Evolutionary conservation across 2,329 filamentous ascomycete genomes (phyloP).

Genomic region (Apiospora arundinis): DNA sequence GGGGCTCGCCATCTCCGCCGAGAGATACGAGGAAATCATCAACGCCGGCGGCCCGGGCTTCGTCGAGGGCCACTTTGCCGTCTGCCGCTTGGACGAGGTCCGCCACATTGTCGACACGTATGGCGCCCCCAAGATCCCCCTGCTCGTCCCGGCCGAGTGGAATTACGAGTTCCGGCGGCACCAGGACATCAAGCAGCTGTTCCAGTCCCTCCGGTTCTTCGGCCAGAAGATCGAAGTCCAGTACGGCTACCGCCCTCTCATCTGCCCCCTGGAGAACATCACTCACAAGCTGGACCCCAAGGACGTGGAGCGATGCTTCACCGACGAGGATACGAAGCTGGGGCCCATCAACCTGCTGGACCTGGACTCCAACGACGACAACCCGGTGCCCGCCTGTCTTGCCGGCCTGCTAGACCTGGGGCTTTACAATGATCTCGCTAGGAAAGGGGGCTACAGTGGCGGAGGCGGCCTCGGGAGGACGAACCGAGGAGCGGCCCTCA

Average conservation of each 20-base stretch:
- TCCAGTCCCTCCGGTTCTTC: conserved; percentile 14
- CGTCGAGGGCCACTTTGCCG: conserved; percentile 21
- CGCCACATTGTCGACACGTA: background rate
- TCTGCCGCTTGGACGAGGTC: conserved; percentile 21
- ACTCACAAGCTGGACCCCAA: conserved; percentile 21
- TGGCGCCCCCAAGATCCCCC: conserved; percentile 6
- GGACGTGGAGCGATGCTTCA: conserved; percentile 19
- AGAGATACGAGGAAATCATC: conserved; percentile 11
- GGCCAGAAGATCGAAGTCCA: conserved; percentile 21
- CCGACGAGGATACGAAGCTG: background rate
- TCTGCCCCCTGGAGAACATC: conserved; percentile 9
- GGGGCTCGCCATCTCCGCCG: conserved; percentile 19
- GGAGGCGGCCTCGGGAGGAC: conserved; percentile 17
- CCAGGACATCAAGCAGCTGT: conserved; percentile 18
- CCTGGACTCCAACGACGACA: conserved; percentile 22
- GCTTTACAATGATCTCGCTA: background rate
- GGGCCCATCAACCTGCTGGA: conserved; percentile 21
- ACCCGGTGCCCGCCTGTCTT: conserved; percentile 12
- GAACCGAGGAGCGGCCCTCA: conserved; percentile 12
- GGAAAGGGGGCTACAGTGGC: conserved; percentile 12
- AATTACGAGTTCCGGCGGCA: conserved; percentile 4
- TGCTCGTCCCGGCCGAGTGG: conserved; percentile 20
- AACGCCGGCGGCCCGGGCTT: conserved; percentile 14
- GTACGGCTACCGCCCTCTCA: conserved; percentile 18
- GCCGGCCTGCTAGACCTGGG: conserved; percentile 16